These are phyloP conservation scores for Ichthyophthirius multifiliis DNA, from an alignment of 169 alveolate genomes.

Conservation along the genomic window DNA sequence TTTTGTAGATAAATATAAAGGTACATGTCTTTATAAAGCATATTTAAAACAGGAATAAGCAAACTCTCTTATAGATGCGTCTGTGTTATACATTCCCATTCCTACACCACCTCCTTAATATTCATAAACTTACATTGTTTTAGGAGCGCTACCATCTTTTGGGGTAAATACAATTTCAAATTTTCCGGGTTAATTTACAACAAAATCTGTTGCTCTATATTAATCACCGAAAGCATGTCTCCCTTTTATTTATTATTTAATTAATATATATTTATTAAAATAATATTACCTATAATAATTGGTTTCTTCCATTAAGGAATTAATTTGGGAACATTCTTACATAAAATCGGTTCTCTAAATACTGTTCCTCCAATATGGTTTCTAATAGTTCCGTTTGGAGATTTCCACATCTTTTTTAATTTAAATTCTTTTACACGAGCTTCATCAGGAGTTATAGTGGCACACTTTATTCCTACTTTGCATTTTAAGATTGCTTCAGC, in stretches of 20 bases:
- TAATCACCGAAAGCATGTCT: constrained; percentile 97
- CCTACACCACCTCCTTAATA: constrained; percentile 87
- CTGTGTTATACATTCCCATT: constrained; percentile 94
- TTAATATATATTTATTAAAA: too few relatives aligned
- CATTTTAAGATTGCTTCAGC: constrained; percentile 55
- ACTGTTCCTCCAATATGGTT: constrained; percentile 65
- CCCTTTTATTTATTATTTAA: too few relatives aligned
- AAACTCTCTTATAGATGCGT: constrained; percentile 88
- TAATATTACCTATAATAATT: constrained; percentile 92
- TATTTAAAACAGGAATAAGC: constrained; percentile 92
- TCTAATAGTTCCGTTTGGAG: constrained; percentile 73
- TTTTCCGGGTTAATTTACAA: constrained; percentile 86
- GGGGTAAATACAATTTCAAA: constrained; percentile 86
- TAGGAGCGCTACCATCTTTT: constrained; percentile 60
- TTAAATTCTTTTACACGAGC: constrained; percentile 66
- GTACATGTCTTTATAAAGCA: constrained; percentile 73
- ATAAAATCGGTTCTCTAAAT: constrained; percentile 68
- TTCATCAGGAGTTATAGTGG: constrained; percentile 69
- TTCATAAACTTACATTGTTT: constrained; percentile 52
- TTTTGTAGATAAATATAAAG: constrained; percentile 61
- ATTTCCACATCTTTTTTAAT: constrained; percentile 64
- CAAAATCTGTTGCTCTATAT: constrained; percentile 89
- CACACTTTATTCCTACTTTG: constrained; percentile 67
- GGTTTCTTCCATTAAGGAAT: constrained; percentile 87
- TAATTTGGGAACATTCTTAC: constrained; percentile 56